A percentile compares a stretch with the other conserved stretches of the same genome.
Evolutionary conservation across 345 rosid species (phyloP).

Genomic region (Rhizophora apiculata): DNA sequence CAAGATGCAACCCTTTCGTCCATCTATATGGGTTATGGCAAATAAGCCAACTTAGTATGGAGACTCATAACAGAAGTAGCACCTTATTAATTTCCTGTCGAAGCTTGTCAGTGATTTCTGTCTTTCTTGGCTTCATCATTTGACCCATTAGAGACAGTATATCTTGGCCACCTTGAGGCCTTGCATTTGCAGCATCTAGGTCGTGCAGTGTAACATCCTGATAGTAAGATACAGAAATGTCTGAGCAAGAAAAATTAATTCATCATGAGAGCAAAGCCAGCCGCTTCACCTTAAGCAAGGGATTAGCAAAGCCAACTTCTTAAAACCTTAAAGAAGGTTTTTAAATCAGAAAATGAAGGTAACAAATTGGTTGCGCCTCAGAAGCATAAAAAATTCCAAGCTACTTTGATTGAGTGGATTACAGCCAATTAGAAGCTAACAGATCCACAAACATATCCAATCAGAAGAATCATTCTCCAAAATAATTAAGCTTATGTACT

Average conservation of each 20-base stretch:
- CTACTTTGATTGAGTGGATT: neutral
- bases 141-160: slow-evolving; percentile 96
- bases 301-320: no score
- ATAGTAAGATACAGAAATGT: slow-evolving; percentile 15
- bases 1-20: no score
- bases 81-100: slow-evolving; percentile 99
- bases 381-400: slow-evolving; percentile 6
- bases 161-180: slow-evolving; percentile 99
- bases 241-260: slow-evolving; percentile 1
- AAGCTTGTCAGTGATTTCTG: slow-evolving; percentile 91
- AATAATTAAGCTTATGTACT: neutral
- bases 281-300: slow-evolving; percentile 2
- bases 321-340: neutral
- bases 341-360: neutral
- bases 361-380: neutral
- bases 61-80: slow-evolving; percentile 6
- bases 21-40: neutral
- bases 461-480: neutral
- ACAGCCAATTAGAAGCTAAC: no score
- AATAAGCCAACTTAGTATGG: neutral
- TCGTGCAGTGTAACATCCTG: slow-evolving; percentile 98
- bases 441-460: neutral
- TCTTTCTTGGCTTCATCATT: slow-evolving; percentile 98
- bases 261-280: neutral
- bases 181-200: slow-evolving; percentile 97